These are phyloP conservation scores for Parastagonospora avenae DNA, from an alignment of 2,329 filamentous ascomycete genomes.

Conservation along the genomic window DNA sequence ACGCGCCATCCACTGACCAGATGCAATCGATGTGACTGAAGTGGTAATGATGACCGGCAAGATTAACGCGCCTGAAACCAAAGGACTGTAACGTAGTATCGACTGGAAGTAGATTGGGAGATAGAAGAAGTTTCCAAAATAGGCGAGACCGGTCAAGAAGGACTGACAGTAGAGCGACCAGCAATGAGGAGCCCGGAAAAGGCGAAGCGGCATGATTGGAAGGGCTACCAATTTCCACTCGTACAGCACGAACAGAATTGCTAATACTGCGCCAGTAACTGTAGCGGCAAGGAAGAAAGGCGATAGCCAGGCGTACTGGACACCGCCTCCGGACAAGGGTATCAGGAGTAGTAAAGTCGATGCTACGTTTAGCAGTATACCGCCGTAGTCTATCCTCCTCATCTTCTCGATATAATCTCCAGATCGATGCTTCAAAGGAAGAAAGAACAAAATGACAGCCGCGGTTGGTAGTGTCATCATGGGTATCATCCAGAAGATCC, in stretches of 20 bases:
- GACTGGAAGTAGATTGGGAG: slow-evolving; percentile 68
- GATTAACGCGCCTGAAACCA: slow-evolving; percentile 57
- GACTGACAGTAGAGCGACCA: slow-evolving; percentile 62
- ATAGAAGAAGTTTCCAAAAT: slow-evolving; percentile 66
- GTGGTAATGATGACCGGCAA: slow-evolving; percentile 48
- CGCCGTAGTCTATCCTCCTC: slow-evolving; percentile 64
- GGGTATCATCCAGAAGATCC: slow-evolving; percentile 22
- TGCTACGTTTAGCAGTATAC: slow-evolving; percentile 59
- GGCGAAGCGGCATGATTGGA: slow-evolving; percentile 63
- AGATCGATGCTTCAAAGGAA: slow-evolving; percentile 52
- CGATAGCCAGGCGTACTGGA: slow-evolving; percentile 62
- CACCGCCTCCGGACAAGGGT: slow-evolving; percentile 65
- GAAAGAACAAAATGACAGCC: slow-evolving; percentile 19
- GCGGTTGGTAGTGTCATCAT: slow-evolving; percentile 16
- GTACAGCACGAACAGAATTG: slow-evolving; percentile 57
- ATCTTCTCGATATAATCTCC: slow-evolving; percentile 54
- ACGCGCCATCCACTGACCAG: slow-evolving; percentile 24
- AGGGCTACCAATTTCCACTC: slow-evolving; percentile 63
- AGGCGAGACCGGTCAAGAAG: slow-evolving; percentile 64
- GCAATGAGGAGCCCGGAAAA: slow-evolving; percentile 62
- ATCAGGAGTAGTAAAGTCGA: slow-evolving; percentile 67
- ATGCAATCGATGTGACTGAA: slow-evolving; percentile 20
- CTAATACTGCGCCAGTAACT: slow-evolving; percentile 52
- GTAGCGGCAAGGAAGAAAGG: slow-evolving; percentile 66
- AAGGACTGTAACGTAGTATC: slow-evolving; percentile 52